A percentile compares a stretch with the other conserved stretches of the same genome.
phyloP scores from a whole-genome alignment of 139 green algal genomes.

The Micractinium conductrix region DNA sequence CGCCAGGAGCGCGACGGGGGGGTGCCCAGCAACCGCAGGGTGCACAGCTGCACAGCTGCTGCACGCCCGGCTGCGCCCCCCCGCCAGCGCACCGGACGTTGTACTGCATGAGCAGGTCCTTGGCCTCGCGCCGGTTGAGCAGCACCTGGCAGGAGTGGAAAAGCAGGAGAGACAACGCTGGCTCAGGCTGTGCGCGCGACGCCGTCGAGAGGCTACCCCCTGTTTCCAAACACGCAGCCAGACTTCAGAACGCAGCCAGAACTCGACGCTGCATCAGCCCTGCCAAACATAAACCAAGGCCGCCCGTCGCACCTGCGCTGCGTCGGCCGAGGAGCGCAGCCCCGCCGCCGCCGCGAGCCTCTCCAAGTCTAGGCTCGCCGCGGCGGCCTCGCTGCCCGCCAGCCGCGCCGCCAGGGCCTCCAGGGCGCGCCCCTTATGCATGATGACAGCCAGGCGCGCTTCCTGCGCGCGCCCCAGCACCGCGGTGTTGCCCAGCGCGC shows the following conservation, averaged over 20 bases:
- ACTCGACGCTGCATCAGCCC: too few relatives aligned
- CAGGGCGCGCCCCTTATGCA: constrained; percentile 32
- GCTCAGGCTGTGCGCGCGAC: too few relatives aligned
- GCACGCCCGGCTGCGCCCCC: background rate
- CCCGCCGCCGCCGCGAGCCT: constrained; percentile 26
- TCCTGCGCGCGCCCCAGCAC: constrained; percentile 39
- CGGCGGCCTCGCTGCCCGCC: background rate
- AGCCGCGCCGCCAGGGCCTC: constrained; percentile 8
- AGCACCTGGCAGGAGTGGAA: too few relatives aligned
- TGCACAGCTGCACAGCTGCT: background rate
- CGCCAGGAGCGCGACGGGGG: background rate
- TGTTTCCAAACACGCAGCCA: too few relatives aligned
- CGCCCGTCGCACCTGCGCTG: too few relatives aligned
- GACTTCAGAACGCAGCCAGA: too few relatives aligned
- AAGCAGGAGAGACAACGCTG: too few relatives aligned
- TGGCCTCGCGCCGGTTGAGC: constrained; percentile 33
- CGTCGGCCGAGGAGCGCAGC: constrained; percentile 23
- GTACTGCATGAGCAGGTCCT: constrained; percentile 46
- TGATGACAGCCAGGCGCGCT: constrained; percentile 27
- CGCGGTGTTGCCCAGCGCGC: constrained; percentile 33
- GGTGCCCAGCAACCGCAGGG: too few relatives aligned
- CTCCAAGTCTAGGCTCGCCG: background rate
- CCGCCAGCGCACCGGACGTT: constrained; percentile 35
- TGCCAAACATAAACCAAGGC: too few relatives aligned
- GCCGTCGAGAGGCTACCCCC: too few relatives aligned